Evolutionary conservation across 139 green algal species (phyloP), one percentile per base, ranked within the genome.

Genomic region (Yamagishiella unicocca): DNA sequence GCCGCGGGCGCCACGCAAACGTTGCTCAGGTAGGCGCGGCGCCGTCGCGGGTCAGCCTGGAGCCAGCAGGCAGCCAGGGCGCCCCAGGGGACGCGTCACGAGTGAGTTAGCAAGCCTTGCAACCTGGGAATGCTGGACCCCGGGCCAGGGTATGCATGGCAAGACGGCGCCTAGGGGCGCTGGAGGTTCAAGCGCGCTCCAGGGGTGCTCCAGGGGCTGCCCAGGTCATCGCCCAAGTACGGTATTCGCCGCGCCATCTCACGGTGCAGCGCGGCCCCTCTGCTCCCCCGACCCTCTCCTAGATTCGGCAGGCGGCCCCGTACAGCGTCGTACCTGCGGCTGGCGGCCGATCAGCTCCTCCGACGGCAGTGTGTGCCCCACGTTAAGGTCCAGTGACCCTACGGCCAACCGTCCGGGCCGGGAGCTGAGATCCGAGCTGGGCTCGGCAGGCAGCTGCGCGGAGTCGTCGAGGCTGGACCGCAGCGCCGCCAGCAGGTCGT

Each of bases 1-100:
- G 91, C 92, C 0, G 82, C 80, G 14, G 67, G 42, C 25, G 94
- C 87, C 2, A 95, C 92, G 70, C 95, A 97, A 8, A 98, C 93
- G 58, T 98, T 98, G 85, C 90, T 95, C 8, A 98, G 87, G 85
- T 98, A 98, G 27, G 93, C 95, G 0, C 95, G 83, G 46, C 58
- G 84, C 2, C 31, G 42, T 9, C 74, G 24, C 0, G 58, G 50
- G 35, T 84, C 61, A 3, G 3, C 58, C 73, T 84, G 43, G 22
- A 33, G 58, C 50, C 14, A 17, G 17, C 50, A 17, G 50, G 50
- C n/a, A n/a, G n/a, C n/a, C n/a, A n/a, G n/a, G n/a, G n/a, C n/a
- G n/a, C n/a, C n/a, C n/a, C n/a, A n/a, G n/a, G n/a, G n/a, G n/a
- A n/a, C n/a, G n/a, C n/a, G n/a, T n/a, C n/a, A n/a, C n/a, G n/a